A percentile compares a stretch with the other conserved stretches of the same genome.
These are phyloP conservation scores for Calonectria montana DNA, from an alignment of 2,329 filamentous ascomycete species.

Conservation along the genomic window DNA sequence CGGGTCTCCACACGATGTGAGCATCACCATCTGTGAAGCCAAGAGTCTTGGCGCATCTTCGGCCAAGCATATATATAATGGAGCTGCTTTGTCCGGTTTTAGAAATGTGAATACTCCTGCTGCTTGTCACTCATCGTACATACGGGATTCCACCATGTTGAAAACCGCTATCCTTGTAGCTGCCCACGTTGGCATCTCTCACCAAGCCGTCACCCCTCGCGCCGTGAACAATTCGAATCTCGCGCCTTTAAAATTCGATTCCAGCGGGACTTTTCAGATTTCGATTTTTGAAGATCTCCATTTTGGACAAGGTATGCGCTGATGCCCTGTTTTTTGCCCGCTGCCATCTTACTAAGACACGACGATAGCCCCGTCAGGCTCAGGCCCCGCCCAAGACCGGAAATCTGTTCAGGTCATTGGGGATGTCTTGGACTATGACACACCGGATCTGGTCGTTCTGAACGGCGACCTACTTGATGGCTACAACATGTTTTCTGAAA, in stretches of 20 bases:
- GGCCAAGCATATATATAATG: background rate
- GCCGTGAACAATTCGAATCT: conserved; percentile 29
- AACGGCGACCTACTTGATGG: conserved; percentile 78
- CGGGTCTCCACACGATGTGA: background rate
- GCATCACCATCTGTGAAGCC: background rate
- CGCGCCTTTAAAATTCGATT: conserved; percentile 29
- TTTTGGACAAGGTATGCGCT: conserved; percentile 33
- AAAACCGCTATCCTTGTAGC: background rate
- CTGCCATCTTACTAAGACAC: background rate
- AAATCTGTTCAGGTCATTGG: conserved; percentile 50
- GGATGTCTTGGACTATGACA: conserved; percentile 46
- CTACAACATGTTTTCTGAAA: conserved; percentile 66
- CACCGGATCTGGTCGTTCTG: conserved; percentile 69
- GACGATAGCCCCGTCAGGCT: conserved; percentile 22
- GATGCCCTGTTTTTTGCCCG: background rate
- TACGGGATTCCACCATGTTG: background rate
- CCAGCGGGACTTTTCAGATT: conserved; percentile 37
- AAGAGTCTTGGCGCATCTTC: background rate
- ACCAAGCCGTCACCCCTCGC: conserved; percentile 11
- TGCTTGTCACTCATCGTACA: background rate
- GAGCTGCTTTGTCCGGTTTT: background rate
- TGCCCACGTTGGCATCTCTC: conserved; percentile 6
- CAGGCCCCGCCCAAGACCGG: conserved; percentile 51
- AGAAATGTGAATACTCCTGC: background rate
- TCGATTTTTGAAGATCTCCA: conserved; percentile 39